These are phyloP conservation scores for Neurospora sublineolata DNA, from an alignment of 495 filamentous ascomycete genomes.

Conservation along the genomic window DNA sequence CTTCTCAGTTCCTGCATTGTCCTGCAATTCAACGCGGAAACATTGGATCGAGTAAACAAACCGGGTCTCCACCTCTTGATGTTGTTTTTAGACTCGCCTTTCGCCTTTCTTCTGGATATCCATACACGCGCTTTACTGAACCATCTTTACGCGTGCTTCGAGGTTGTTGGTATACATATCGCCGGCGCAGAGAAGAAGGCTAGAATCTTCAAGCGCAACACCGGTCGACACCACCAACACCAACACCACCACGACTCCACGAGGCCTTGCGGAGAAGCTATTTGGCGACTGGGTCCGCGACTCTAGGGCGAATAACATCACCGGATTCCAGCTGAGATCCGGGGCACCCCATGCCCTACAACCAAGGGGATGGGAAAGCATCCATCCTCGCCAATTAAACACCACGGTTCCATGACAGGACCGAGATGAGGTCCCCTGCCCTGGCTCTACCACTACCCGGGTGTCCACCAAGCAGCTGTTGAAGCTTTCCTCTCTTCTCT, in stretches of 20 bases:
- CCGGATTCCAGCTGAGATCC: neutral
- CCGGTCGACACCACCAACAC: neutral
- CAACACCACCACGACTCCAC: neutral
- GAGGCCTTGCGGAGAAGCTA: neutral
- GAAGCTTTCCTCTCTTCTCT: neutral
- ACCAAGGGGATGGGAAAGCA: neutral
- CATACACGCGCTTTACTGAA: neutral
- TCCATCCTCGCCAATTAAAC: neutral
- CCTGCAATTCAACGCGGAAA: neutral
- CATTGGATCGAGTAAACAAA: neutral
- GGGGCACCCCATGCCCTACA: neutral
- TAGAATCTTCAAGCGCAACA: neutral
- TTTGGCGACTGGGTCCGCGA: neutral
- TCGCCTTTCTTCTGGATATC: neutral
- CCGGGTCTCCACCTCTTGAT: neutral
- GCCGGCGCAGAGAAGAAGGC: neutral
- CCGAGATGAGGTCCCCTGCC: constrained; percentile 1
- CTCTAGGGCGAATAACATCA: neutral
- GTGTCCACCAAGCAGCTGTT: neutral
- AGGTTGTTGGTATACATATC: neutral
- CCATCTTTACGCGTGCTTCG: neutral
- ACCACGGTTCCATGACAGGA: constrained; percentile 2
- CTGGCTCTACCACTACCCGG: neutral
- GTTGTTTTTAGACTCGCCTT: neutral
- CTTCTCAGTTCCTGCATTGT: neutral